These are phyloP conservation scores for Lichenothelia convexa DNA, from an alignment of 495 filamentous ascomycete genomes.

Conservation along the genomic window DNA sequence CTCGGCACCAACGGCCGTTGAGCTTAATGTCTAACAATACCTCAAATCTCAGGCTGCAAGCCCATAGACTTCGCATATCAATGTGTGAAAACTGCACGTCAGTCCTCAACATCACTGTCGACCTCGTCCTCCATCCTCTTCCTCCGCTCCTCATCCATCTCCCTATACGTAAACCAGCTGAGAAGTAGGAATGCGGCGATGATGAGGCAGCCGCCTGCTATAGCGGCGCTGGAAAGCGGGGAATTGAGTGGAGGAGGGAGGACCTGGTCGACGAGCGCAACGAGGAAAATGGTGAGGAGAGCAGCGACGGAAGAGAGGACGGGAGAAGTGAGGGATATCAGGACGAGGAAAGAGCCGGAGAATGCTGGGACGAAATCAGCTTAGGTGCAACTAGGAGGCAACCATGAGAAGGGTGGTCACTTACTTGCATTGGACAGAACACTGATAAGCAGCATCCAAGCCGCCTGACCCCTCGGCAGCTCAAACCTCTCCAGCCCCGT, in stretches of 20 bases:
- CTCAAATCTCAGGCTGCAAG: too few relatives aligned
- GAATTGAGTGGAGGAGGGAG: constrained; percentile 44
- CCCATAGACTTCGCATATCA: too few relatives aligned
- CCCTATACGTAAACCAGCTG: constrained; percentile 78
- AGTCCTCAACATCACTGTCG: constrained; percentile 24
- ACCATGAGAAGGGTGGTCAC: constrained; percentile 11
- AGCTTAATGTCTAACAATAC: too few relatives aligned
- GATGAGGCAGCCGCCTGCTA: constrained; percentile 72
- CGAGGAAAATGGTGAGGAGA: constrained; percentile 87
- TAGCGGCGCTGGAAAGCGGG: constrained; percentile 51
- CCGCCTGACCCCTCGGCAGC: constrained; percentile 55
- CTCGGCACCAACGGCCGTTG: too few relatives aligned
- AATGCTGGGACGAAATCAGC: constrained; percentile 37
- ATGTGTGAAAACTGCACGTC: too few relatives aligned
- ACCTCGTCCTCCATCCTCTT: constrained; percentile 32
- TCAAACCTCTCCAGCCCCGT: constrained; percentile 66
- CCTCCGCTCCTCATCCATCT: constrained; percentile 68
- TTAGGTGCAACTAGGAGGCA: too few relatives aligned
- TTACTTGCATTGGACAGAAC: constrained; percentile 67
- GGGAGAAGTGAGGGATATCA: constrained; percentile 82
- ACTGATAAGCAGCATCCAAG: constrained; percentile 60
- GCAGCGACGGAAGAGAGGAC: constrained; percentile 84
- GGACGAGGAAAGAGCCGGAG: constrained; percentile 79
- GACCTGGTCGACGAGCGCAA: constrained; percentile 79
- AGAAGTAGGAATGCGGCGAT: constrained; percentile 69